phyloP scores from a whole-genome alignment of 352 stramenopile species.

The Globisporangium lucens region DNA sequence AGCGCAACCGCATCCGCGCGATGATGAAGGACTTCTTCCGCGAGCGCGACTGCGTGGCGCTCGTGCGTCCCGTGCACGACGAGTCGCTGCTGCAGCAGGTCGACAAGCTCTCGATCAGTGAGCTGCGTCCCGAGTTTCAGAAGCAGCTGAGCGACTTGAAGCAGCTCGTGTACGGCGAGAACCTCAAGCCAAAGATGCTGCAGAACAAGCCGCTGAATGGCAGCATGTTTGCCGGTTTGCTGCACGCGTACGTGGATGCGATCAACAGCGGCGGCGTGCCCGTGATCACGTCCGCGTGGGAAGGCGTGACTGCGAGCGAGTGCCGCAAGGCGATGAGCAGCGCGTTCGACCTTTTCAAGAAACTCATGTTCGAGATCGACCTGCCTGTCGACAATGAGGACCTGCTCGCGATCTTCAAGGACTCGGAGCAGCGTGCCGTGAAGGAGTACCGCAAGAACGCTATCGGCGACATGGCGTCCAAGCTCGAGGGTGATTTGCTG shows the following conservation, averaged over 20 bases:
- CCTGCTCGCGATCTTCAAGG: conserved; percentile 49
- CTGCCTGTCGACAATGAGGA: conserved; percentile 73
- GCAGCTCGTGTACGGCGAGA: conserved; percentile 66
- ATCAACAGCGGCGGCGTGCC: conserved; percentile 88
- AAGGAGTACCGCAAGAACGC: conserved; percentile 55
- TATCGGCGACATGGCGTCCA: conserved; percentile 63
- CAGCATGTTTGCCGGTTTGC: conserved; percentile 79
- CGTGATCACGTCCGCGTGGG: conserved; percentile 86
- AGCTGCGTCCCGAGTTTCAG: conserved; percentile 78
- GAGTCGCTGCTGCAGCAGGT: conserved; percentile 77
- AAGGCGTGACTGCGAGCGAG: conserved; percentile 78
- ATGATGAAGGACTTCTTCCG: conserved; percentile 88
- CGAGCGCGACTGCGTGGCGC: conserved; percentile 73
- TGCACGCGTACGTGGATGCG: conserved; percentile 81
- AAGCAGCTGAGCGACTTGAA: conserved; percentile 63
- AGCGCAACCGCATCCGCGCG: conserved; percentile 72
- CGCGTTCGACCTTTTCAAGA: conserved; percentile 65
- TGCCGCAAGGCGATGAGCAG: conserved; percentile 70
- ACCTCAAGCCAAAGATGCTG: conserved; percentile 78
- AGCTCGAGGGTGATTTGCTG: conserved; percentile 60
- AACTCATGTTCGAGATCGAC: conserved; percentile 49
- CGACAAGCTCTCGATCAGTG: conserved; percentile 55
- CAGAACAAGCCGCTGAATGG: conserved; percentile 77
- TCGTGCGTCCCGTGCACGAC: conserved; percentile 81
- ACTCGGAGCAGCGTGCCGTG: conserved; percentile 50